Evolutionary conservation across 75 land plant genomes (phyloP), one percentile per base, ranked within the genome.

Genomic region (Pinus albicaulis): DNA sequence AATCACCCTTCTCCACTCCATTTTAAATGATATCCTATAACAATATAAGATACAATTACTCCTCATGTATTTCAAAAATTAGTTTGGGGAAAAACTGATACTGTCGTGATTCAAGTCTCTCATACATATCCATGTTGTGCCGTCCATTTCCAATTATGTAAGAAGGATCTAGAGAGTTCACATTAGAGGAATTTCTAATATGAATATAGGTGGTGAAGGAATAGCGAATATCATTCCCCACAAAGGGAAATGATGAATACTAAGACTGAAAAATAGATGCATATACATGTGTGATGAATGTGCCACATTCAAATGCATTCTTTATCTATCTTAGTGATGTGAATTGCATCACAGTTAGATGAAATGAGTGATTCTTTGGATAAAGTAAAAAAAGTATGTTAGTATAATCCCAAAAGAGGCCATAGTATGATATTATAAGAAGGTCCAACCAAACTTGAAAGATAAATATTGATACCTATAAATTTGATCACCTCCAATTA

Each of bases 401-500:
- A 78, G 36, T n/a, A 56, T 28, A 44, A 55, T 66, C 70, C 8
- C 1, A 38, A 26, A 8, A 20, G 13, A 26, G 24, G 28, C 8
- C 5, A 75, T n/a, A 34, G 38, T 20, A 20, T 2, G 3, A 4
- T 4, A 64, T 34, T 64, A 17, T 34, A 34, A 66, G 41, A 34
- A 19, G 38, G 38, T 36, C 17, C 38, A 63, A 23, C n/a, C 5
- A 38, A n/a, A 38, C 19, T 66, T 38, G 70, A 8, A 19, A 36
- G 28, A 28, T 17, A 34, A 34, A 64, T 38, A 44, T 6, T 8
- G 34, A 10, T 66, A 94, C 99, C 89, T 89, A 62, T 85, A 81
- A 72, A 97, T 80, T 78, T 94, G 86, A 20, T 92, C 99, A 68
- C 98, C 99, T 28, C 99, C 99, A 66, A 97, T 97, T 60, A 97